Conservation (phyloP, 192 early-diverging fungal genomes). For the Gaertneriomyces semiglobifer region DNA sequence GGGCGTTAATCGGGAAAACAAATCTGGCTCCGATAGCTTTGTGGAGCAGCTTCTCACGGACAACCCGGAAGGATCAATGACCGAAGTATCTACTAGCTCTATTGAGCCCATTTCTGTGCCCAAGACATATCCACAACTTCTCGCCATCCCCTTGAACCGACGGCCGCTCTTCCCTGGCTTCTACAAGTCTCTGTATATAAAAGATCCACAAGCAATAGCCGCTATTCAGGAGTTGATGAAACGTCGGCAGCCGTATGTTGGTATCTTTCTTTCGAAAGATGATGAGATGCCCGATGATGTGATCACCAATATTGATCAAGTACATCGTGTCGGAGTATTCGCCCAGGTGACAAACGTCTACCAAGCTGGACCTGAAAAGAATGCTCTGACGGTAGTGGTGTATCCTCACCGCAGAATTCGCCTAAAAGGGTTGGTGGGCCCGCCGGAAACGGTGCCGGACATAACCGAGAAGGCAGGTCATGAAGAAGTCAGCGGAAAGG, state of each 20-base stretch:
- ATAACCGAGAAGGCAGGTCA: conserved; percentile 16
- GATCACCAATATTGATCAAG: conserved; percentile 70
- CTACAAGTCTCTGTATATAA: conserved; percentile 97
- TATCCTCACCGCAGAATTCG: conserved; percentile 93
- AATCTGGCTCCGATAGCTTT: conserved; percentile 1
- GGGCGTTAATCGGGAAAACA: conserved; percentile 5
- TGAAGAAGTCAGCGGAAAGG: conserved; percentile 10
- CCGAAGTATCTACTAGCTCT: conserved; percentile 15
- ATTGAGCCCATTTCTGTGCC: conserved; percentile 58
- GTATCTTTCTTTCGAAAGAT: conserved; percentile 90
- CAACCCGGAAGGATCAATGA: conserved; percentile 13
- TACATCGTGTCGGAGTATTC: conserved; percentile 91
- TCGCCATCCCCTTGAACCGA: conserved; percentile 89
- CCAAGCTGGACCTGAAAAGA: conserved; percentile 61
- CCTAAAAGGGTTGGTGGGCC: conserved; percentile 65
- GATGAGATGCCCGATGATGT: conserved; percentile 83
- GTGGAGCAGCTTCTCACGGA: conserved; percentile 16
- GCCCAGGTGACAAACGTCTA: conserved; percentile 95
- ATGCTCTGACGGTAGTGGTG: conserved; percentile 80
- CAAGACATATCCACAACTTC: conserved; percentile 87
- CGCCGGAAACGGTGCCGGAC: conserved; percentile 3
- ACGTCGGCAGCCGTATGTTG: conserved; percentile 93
- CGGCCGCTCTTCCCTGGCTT: conserved; percentile 95
- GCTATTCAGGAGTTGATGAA: conserved; percentile 90
- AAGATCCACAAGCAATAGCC: conserved; percentile 86